These are phyloP conservation scores for Piloderma croceum DNA, from an alignment of 768 basidiomycete genomes.

Conservation along the genomic window DNA sequence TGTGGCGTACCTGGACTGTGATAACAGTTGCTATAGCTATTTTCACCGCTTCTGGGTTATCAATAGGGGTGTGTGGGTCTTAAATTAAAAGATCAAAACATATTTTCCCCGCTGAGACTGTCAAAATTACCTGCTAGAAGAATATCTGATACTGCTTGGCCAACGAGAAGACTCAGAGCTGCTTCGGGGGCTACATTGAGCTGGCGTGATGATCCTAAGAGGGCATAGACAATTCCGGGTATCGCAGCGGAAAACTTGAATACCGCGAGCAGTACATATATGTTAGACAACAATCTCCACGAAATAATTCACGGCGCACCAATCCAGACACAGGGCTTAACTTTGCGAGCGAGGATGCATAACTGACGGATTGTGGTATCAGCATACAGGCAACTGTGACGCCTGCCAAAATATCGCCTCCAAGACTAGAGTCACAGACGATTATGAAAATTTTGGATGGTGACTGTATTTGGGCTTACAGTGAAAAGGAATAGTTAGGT, in stretches of 20 bases:
- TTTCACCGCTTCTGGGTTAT: conserved; percentile 47
- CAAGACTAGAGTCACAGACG: conserved; percentile 33
- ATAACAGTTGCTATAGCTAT: conserved; percentile 74
- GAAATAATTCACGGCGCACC: conserved; percentile 37
- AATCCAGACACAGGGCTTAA: conserved; percentile 82
- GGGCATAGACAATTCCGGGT: conserved; percentile 81
- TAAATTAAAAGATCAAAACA: conserved; percentile 59
- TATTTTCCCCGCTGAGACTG: conserved; percentile 82
- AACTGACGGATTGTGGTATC: conserved; percentile 86
- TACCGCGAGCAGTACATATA: not conserved
- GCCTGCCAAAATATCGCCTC: conserved; percentile 78
- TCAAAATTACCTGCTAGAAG: conserved; percentile 80
- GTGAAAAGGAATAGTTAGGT: conserved; percentile 62
- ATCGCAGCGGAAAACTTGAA: conserved; percentile 76
- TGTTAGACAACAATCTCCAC: not conserved
- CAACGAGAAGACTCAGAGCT: conserved; percentile 78
- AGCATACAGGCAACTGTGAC: conserved; percentile 81
- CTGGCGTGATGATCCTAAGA: conserved; percentile 82
- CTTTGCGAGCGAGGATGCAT: conserved; percentile 83
- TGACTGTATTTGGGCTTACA: conserved; percentile 38
- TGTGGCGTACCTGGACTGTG: conserved; percentile 62
- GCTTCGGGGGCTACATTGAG: conserved; percentile 88
- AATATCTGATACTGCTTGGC: conserved; percentile 75
- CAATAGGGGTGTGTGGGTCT: conserved; percentile 38
- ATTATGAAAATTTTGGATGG: too few relatives aligned